Conservation (phyloP, 345 rosid genomes). For the Theobroma cacao region DNA sequence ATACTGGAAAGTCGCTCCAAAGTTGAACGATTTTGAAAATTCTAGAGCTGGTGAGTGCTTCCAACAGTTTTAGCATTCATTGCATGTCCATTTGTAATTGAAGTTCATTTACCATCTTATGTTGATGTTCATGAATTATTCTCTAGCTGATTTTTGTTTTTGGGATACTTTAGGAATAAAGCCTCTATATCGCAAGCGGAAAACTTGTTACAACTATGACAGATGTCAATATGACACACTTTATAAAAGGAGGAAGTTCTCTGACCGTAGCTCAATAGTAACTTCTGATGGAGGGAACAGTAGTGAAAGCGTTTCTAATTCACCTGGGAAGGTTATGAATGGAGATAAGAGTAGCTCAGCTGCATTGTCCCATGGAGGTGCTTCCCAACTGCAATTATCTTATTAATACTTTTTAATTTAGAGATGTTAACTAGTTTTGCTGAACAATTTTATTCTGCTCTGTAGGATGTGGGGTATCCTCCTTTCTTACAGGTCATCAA, state of each 20-base stretch:
- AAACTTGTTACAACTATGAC: slow-evolving; percentile 39
- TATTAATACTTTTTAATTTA: slow-evolving; percentile 9
- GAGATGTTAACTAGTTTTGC: slow-evolving; percentile 6
- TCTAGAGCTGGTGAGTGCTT: slow-evolving; percentile 55
- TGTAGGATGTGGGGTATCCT: slow-evolving; percentile 45
- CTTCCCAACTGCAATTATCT: slow-evolving; percentile 15
- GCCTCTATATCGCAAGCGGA: slow-evolving; percentile 61
- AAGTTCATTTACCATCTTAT: neutral
- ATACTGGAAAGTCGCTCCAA: slow-evolving; percentile 66
- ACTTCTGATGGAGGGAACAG: slow-evolving; percentile 78
- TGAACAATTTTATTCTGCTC: slow-evolving; percentile 22
- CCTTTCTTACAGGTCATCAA: slow-evolving; percentile 44
- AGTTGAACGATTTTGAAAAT: slow-evolving; percentile 52
- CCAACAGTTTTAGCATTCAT: slow-evolving; percentile 2
- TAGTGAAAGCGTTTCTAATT: slow-evolving; percentile 81
- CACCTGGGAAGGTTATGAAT: slow-evolving; percentile 46
- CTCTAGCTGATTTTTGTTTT: slow-evolving; percentile 14
- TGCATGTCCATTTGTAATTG: neutral
- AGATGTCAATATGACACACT: slow-evolving; percentile 41
- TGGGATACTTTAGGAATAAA: too few species aligned
- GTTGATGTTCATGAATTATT: slow-evolving; percentile 6
- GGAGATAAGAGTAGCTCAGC: slow-evolving; percentile 32
- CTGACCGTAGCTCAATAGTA: slow-evolving; percentile 43
- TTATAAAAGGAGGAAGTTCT: slow-evolving; percentile 63
- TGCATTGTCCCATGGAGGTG: slow-evolving; percentile 41